Conservation (phyloP, 345 rosid genomes). For the Ricinus communis region DNA sequence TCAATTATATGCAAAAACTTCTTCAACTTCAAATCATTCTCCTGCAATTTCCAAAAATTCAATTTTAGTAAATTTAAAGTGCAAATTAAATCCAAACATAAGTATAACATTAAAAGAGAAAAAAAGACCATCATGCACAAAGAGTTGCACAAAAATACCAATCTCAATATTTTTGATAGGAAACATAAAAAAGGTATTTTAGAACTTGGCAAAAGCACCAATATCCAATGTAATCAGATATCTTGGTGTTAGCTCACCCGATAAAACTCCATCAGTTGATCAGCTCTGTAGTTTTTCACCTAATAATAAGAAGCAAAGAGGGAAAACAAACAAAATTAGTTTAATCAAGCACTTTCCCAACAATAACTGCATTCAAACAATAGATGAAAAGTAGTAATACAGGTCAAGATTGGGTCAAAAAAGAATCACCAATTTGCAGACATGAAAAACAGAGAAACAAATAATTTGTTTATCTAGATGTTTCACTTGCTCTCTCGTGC, state of each 20-base stretch:
- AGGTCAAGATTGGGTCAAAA: not conserved
- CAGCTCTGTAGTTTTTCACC: constrained; percentile 71
- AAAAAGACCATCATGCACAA: not conserved
- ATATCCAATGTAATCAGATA: not conserved
- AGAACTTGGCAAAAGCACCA: not conserved
- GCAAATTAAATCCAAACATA: not conserved
- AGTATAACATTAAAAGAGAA: not conserved
- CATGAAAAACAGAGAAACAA: not conserved
- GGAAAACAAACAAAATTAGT: constrained; percentile 19
- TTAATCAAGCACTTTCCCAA: constrained; percentile 1
- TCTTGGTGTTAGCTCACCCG: constrained; percentile 41
- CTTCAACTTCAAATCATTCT: constrained; percentile 91
- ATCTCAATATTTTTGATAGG: not conserved
- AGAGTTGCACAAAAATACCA: constrained; percentile 8
- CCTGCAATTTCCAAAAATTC: constrained; percentile 23
- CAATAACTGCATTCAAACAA: not conserved
- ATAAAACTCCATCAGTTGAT: constrained; percentile 74
- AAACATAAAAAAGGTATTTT: not conserved
- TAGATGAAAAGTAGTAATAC: not conserved
- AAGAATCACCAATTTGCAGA: not conserved
- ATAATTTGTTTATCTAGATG: not conserved
- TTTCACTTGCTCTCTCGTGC: not conserved
- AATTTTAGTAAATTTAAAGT: constrained; percentile 5
- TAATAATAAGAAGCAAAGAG: constrained; percentile 25
- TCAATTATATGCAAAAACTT: constrained; percentile 88